Base-by-base conservation (phyloP, 2,329 filamentous ascomycete species). In the Penicillium hordei region DNA sequence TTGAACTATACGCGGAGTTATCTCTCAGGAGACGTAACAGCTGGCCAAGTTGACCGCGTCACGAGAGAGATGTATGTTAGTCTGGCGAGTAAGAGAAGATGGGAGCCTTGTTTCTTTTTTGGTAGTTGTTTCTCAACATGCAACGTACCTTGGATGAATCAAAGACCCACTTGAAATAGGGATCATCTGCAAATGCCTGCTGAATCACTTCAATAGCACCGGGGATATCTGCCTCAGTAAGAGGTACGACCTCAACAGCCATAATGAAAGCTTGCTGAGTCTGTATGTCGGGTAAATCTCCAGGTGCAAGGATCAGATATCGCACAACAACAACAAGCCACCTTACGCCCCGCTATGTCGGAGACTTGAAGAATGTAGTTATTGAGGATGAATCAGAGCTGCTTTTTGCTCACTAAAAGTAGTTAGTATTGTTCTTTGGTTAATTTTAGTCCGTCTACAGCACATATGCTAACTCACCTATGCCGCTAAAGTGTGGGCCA, bases 121-220 rank as follows among this genome's bases (percentile, higher is more conserved):
- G 31, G 15, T 31, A 15, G 38, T 15, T 31, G 23, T 29, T 29
- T 33, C 21, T 39, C 23, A 31, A 72, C 76, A 62, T 71, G 82
- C 10, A 23, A 72, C 76, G 62, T 72, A 83, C 84, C 68, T 83
- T 83, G 36, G 76, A 70, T 23, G 79, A 76, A 68, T 88, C 83
- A 58, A 85, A 89, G 2, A 88, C 82, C 87, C 87, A 89, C 23
- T 79, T 74, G 63, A 85, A 86, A 68, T 89, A 89, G 0, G 87
- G 87, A 65, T 89, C 87, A 5, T 85, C 79, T 1, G 80, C 82
- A 66, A 89, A 89, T 0, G 86, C 86, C 62, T 82, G 75, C 66
- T 90, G 87, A 45, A 89, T 86, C 19, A 85, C 85, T 17, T 82
- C 79, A 27, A 89, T 83, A 4, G 84, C 85, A 1, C 82, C 84